These are phyloP conservation scores for Dalbergia cultrata DNA, from an alignment of 306 rosid species.

Conservation along the genomic window DNA sequence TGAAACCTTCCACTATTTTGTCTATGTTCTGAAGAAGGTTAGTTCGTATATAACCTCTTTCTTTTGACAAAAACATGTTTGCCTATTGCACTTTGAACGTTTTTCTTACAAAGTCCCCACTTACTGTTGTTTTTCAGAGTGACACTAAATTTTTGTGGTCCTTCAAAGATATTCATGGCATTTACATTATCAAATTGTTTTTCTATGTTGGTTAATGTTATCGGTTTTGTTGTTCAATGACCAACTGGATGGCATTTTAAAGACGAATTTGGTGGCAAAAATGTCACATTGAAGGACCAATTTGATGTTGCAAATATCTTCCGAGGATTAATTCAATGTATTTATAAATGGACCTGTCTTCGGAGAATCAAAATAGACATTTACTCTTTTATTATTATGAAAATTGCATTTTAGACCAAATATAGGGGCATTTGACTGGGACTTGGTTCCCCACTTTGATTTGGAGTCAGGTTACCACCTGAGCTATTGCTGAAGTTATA, in stretches of 20 bases:
- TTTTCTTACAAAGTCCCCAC: neutral
- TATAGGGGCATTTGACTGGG: too few relatives aligned
- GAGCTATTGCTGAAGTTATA: conserved; percentile 15
- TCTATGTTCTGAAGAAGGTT: conserved; percentile 84
- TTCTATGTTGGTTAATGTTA: neutral
- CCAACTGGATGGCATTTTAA: conserved; percentile 1
- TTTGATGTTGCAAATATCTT: conserved; percentile 5
- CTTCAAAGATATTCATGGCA: conserved; percentile 18
- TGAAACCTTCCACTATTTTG: conserved; percentile 89
- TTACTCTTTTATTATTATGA: neutral
- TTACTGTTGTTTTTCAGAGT: neutral
- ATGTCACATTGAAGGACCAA: neutral
- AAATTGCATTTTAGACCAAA: conserved; percentile 3
- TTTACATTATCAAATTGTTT: conserved; percentile 21
- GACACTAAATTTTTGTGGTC: neutral
- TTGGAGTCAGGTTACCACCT: neutral
- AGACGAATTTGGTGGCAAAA: conserved; percentile 33
- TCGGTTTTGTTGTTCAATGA: conserved; percentile 25
- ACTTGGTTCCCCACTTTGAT: neutral
- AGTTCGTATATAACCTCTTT: conserved; percentile 44
- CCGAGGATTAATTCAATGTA: neutral
- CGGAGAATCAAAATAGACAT: conserved; percentile 31
- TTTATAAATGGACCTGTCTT: neutral
- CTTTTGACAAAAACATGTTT: neutral
- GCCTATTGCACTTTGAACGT: conserved; percentile 4